phyloP scores from a whole-genome alignment of 768 basidiomycete species.

The Lentinula boryana region DNA sequence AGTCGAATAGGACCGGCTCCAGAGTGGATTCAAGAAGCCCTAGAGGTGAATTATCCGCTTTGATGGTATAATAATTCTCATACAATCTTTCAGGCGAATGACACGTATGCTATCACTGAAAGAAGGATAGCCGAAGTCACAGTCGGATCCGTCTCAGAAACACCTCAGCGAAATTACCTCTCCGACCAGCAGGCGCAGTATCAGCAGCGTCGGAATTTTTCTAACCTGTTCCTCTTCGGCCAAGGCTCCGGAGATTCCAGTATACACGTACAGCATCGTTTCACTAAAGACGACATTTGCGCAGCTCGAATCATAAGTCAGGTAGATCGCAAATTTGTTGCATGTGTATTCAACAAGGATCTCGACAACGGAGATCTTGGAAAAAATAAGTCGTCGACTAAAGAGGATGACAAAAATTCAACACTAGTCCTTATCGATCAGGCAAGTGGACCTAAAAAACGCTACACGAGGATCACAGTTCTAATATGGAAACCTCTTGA shows the following conservation, averaged over 20 bases:
- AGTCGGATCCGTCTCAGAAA: neutral
- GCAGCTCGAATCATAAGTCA: constrained; percentile 67
- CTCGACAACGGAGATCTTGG: constrained; percentile 10
- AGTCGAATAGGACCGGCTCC: constrained; percentile 27
- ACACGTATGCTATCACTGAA: constrained; percentile 45
- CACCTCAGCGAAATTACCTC: neutral
- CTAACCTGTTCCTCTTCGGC: neutral
- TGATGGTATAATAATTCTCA: neutral
- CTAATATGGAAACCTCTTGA: constrained; percentile 3
- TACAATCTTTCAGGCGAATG: constrained; percentile 39
- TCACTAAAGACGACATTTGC: constrained; percentile 49
- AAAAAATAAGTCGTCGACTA: neutral
- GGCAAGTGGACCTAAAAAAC: neutral
- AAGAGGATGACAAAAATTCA: constrained; percentile 8
- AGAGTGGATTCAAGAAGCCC: constrained; percentile 57
- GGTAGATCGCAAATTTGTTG: constrained; percentile 88
- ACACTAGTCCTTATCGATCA: constrained; percentile 79
- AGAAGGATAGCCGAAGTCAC: constrained; percentile 4
- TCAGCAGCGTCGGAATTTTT: neutral
- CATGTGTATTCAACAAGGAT: constrained; percentile 47
- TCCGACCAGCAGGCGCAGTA: neutral
- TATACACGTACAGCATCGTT: constrained; percentile 18
- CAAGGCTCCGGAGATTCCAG: neutral
- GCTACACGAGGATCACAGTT: constrained; percentile 7
- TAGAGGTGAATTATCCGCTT: constrained; percentile 35